Percentiles rank a stretch among this genome's conserved stretches.
These are phyloP conservation scores for Xylariaceae sp. DNA, from an alignment of 2,329 filamentous ascomycete genomes.

Conservation along the genomic window DNA sequence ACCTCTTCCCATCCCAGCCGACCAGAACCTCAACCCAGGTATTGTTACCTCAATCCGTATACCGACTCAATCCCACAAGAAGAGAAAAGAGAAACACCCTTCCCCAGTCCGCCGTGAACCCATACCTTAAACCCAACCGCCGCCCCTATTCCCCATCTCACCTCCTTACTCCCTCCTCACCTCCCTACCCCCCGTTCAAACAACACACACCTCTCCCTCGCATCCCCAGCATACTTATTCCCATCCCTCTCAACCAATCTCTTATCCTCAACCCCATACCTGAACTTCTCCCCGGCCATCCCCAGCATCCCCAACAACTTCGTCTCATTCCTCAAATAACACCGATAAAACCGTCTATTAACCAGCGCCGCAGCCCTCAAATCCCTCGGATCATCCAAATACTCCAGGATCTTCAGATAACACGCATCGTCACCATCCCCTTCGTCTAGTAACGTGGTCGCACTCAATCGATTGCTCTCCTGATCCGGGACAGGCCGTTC, in stretches of 20 bases:
- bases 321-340: conserved; percentile 9
- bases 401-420: conserved; percentile 37
- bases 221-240: conserved; percentile 6
- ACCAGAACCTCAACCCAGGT: neutral
- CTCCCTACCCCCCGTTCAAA: neutral
- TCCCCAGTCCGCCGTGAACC: neutral
- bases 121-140: neutral
- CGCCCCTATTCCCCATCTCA: too few relatives aligned
- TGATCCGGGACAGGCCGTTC: neutral
- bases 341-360: conserved; percentile 38
- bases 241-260: neutral
- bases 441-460: neutral
- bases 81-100: too few relatives aligned
- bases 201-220: conserved; percentile 1
- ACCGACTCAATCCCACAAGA: too few relatives aligned
- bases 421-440: conserved; percentile 19
- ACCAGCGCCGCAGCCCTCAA: conserved; percentile 40
- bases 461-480: neutral
- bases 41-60: too few relatives aligned
- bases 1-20: neutral
- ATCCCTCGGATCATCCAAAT: conserved; percentile 39
- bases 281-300: conserved; percentile 1
- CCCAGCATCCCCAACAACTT: conserved; percentile 2
- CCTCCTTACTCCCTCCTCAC: neutral
- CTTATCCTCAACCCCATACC: conserved; percentile 8